Evolutionary conservation across 2,329 filamentous ascomycete species (phyloP).

Genomic region (Xylariales sp.): DNA sequence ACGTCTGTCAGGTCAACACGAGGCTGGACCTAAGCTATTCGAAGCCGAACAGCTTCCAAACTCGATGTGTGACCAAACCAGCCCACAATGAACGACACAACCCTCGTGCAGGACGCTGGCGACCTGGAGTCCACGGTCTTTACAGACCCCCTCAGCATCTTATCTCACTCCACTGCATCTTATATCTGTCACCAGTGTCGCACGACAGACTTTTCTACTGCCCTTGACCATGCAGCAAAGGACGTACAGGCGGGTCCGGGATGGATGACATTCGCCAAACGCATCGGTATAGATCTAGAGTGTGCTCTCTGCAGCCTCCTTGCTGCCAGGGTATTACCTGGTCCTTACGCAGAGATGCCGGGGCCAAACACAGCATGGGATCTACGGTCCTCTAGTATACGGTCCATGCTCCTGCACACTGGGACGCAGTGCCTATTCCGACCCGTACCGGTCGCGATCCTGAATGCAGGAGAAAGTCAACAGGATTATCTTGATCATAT

Average conservation of each 20-base stretch:
- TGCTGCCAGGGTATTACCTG: not conserved
- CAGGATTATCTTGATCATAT: not conserved
- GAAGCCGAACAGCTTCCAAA: no score
- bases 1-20: no score
- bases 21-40: no score
- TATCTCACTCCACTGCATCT: not conserved
- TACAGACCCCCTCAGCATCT: not conserved
- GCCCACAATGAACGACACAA: no score
- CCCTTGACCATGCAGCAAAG: not conserved
- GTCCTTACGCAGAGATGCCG: not conserved
- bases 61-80: no score
- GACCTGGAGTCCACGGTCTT: not conserved
- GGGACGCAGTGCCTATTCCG: not conserved
- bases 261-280: not conserved
- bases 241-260: not conserved
- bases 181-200: not conserved
- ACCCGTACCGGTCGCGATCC: not conserved
- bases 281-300: not conserved
- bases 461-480: not conserved
- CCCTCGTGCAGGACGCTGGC: no score
- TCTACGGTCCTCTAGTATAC: not conserved
- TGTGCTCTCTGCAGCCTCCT: not conserved
- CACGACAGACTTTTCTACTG: not conserved
- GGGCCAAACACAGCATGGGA: not conserved
- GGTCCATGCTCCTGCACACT: not conserved